Evolutionary conservation across 2,329 filamentous ascomycete species (phyloP), one percentile per base, ranked within the genome.

Genomic region (Ustulina deusta): DNA sequence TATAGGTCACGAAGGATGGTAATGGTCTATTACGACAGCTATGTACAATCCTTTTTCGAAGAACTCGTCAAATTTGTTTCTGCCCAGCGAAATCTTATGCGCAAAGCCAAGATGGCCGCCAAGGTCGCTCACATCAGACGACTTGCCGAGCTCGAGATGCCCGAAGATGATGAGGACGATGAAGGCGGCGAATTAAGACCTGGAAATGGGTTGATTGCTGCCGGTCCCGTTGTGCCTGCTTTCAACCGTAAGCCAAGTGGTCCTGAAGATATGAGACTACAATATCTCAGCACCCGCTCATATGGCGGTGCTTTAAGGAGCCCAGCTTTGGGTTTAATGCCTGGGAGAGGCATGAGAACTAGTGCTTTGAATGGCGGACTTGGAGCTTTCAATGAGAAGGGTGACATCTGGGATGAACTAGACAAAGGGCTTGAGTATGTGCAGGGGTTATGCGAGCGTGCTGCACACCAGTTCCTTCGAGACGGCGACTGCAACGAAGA

Each of bases 11-110:
- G 91, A 71, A 90, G 86, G 65, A 91, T 93, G 85, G 90, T 95
- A 54, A 90, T 96, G 46, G 92, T 97, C n/a, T 94, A 93, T 79
- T 97, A 97, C 77, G 94, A 97, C 77, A 93, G 91, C 72, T 90
- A 93, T 69, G 90, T 97, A 3, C 94, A 97, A 77, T 89, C 89
- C 58, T 89, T 91, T 44, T 93, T 97, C 71, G 94, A 97, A 74
- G 86, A 91, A 63, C 82, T 97, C 57, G 94, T 97, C 64, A 90
- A 93, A 69, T 91, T 92, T 63, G 90, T 97, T 40, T 93, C 92
- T 5, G 88, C 89, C 1, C 92, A 91, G 57, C 86, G 94, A 65
- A 97, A 97, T 79, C 84, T 93, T 71, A 90, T 97, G 78, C 90
- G 94, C 56, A 97, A 95, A 80, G 93, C 91, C 60, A 96, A 93